Base-by-base conservation (phyloP, 106 monocot species). In the Acanthochlamys bracteata region DNA sequence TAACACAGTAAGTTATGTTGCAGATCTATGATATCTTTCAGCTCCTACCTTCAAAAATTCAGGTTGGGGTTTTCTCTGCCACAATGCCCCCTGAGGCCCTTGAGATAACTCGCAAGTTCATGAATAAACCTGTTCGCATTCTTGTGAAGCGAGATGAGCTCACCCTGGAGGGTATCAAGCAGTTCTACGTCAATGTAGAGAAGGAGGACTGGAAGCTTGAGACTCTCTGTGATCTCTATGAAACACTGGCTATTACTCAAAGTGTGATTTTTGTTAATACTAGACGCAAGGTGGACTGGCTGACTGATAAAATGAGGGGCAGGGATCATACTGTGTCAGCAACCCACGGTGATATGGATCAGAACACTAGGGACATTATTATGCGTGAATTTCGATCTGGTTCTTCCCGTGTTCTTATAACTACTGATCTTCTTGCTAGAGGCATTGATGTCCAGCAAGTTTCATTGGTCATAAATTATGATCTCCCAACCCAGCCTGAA, bases 81-180 rank as follows among this genome's bases (percentile, higher is more conserved):
- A 72, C 72, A 12, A 72, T 72, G 72, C 72, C 72, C 11, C 72
- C 73, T 0, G 73, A 73, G 59, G 73, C 73, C 58, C 73, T 73
- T 15, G 73, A 73, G 59, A 73, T 73, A 17, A 73, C 73, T 20
- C 73, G 73, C 65, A 73, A 73, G 39, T 73, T 73, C 59, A 73
- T 73, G 73, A 73, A 66, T 56, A 73, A 66, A 59, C 73, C 73
- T 33, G 73, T 75, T 13, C 22, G 79, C 7, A 79, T 79, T 46
- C 75, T 80, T 11, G 76, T 84, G 60, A 84, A 84, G 57, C 61
- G 84, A 20, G 76, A 79, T 61, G 79, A 79, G 52, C 84, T 84
- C 24, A 79, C 76, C 42, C 71, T 79, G 11, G 84, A 80, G 64
- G 80, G 80, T 60, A 80, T 85, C 59, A 80, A 80, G 65, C 77